Base-by-base conservation (phyloP, 768 basidiomycete species). In the Pleurotus tuber-regium region DNA sequence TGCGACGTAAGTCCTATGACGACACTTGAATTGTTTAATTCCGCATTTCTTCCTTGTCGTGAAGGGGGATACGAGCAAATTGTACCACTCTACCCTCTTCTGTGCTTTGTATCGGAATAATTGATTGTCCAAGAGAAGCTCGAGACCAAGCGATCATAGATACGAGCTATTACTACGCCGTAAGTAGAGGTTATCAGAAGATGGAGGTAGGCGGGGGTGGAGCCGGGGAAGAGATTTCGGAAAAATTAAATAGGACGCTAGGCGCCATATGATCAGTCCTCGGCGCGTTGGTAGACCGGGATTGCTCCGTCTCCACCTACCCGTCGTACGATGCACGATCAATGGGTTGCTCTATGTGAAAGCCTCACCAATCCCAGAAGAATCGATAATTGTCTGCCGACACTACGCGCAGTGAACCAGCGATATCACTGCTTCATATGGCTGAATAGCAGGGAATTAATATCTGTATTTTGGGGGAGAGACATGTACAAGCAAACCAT, bases 1-100 rank as follows among this genome's bases (percentile, higher is more conserved):
- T n/a, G n/a, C n/a, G n/a, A n/a, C n/a, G n/a, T n/a, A n/a, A n/a
- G n/a, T n/a, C n/a, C n/a, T 19, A 40, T 42, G 41, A 42, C 41
- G 41, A 25, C 18, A 24, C 24, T 16, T 10, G 19, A 42, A 4
- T 21, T 11, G 16, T 30, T 35, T 33, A 24, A 16, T 48, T 48
- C 46, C 46, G 46, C 46, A 35, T 47, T 48, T 48, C 29, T 48
- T 48, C 46, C 31, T 18, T 35, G 19, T 11, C 31, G 11, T 6
- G 23, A 18, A 23, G 18, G n/a, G 23, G 10, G 25, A 28, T 46
- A 11, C 24, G 46, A 48, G 46, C 16, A 24, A 36, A 35, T 36
- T 48, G 9, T 35, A 31, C 46, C 18, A 31, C n/a, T 30, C 4
- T 30, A 4, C 12, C 31, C 11, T 10, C 16, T 33, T n/a, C 19